A percentile compares a stretch with the other conserved stretches of the same genome.
Evolutionary conservation across 1,284 basidiomycete genomes (phyloP).

Genomic region (Salmacisia buchloeana): DNA sequence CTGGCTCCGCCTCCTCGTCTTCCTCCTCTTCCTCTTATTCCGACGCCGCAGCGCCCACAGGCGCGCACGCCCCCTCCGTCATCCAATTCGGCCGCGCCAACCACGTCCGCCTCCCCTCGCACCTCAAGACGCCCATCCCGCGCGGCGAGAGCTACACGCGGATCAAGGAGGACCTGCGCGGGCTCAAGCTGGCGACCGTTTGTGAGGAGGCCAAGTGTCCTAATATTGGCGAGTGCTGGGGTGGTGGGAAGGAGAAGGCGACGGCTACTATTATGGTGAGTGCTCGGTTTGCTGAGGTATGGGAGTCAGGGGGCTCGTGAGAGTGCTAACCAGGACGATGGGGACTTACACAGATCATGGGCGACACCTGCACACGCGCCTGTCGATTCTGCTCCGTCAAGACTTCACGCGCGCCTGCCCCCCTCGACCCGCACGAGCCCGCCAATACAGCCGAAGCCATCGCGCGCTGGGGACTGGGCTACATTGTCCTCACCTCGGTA

Average conservation of each 20-base stretch:
- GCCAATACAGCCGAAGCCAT: slow-evolving; percentile 98
- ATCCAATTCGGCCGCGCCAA: slow-evolving; percentile 36
- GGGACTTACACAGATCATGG: slow-evolving; percentile 99
- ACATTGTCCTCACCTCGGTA: slow-evolving; percentile 94
- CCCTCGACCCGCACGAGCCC: slow-evolving; percentile 91
- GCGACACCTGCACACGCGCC: slow-evolving; percentile 97
- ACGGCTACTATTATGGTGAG: slow-evolving; percentile 83
- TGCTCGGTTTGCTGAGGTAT: too few relatives aligned
- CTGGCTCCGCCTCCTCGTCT: neutral
- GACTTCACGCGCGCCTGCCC: slow-evolving; percentile 79
- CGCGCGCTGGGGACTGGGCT: slow-evolving; percentile 93
- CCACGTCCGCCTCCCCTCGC: slow-evolving; percentile 68
- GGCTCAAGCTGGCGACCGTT: slow-evolving; percentile 85
- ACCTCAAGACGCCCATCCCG: slow-evolving; percentile 77
- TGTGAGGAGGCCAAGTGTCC: slow-evolving; percentile 99
- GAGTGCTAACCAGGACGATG: neutral
- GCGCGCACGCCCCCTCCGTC: neutral
- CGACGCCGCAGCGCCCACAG: neutral
- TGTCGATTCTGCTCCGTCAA: slow-evolving; percentile 98
- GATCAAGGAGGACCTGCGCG: slow-evolving; percentile 92
- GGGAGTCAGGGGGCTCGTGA: too few relatives aligned
- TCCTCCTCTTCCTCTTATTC: neutral
- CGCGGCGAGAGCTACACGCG: slow-evolving; percentile 79
- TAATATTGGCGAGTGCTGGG: slow-evolving; percentile 99
- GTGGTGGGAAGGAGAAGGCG: slow-evolving; percentile 75